These are phyloP conservation scores for Penicillium argentinense DNA, from an alignment of 495 filamentous ascomycete species.

Conservation along the genomic window DNA sequence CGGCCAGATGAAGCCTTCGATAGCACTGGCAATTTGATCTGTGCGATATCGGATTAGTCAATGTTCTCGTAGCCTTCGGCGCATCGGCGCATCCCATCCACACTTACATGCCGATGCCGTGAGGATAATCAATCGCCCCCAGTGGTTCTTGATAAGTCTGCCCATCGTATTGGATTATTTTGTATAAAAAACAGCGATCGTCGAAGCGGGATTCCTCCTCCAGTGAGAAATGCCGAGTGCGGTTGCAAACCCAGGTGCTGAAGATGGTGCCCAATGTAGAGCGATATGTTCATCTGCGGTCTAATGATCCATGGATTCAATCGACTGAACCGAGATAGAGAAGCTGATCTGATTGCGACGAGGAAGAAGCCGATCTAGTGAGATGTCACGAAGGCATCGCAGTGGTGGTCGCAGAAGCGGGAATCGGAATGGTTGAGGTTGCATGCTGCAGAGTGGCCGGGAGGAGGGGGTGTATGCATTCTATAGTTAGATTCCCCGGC, in stretches of 20 bases:
- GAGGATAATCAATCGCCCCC: constrained; percentile 88
- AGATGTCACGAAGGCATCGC: too few relatives aligned
- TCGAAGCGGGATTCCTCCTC: constrained; percentile 19
- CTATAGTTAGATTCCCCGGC: constrained; percentile 25
- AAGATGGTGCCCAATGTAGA: too few relatives aligned
- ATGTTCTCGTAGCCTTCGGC: not conserved
- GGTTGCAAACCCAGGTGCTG: too few relatives aligned
- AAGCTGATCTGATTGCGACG: too few relatives aligned
- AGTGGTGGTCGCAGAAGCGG: constrained; percentile 10
- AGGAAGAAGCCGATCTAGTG: too few relatives aligned
- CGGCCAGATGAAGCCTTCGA: constrained; percentile 96
- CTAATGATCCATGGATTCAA: too few relatives aligned
- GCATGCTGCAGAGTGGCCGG: constrained; percentile 8
- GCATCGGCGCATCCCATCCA: not conserved
- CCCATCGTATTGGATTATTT: constrained; percentile 64
- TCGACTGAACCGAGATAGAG: too few relatives aligned
- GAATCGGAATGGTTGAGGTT: not conserved
- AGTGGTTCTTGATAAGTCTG: constrained; percentile 98
- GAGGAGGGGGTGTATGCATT: constrained; percentile 16
- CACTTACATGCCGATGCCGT: constrained; percentile 79
- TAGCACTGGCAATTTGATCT: constrained; percentile 84
- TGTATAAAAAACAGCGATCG: not conserved
- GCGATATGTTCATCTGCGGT: too few relatives aligned
- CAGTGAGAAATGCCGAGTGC: constrained; percentile 25
- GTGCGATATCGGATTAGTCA: constrained; percentile 30